Conservation (phyloP, 2,329 filamentous ascomycete genomes). For the Myotisia sp. region DNA sequence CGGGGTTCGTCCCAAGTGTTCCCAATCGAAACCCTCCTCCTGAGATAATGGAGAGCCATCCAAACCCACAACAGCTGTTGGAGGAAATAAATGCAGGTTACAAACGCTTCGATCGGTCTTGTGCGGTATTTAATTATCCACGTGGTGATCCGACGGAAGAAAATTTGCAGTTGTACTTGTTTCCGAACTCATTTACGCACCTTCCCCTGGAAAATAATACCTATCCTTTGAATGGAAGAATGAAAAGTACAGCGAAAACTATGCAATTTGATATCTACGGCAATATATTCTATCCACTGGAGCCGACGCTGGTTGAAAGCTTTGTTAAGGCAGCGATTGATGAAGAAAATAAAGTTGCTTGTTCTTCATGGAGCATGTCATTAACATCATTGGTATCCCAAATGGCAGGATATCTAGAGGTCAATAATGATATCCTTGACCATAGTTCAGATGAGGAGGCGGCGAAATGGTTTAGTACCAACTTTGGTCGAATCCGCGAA, state of each 20-base stretch:
- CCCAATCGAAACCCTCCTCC: constrained; percentile 13
- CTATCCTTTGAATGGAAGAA: background rate
- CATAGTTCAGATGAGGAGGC: constrained; percentile 15
- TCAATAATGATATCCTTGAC: constrained; percentile 18
- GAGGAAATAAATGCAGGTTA: constrained; percentile 16
- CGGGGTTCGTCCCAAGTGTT: constrained; percentile 13
- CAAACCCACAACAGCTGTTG: constrained; percentile 9
- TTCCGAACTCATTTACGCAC: constrained; percentile 13
- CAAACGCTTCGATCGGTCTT: constrained; percentile 14
- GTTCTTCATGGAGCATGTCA: constrained; percentile 14
- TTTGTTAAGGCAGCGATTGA: constrained; percentile 17
- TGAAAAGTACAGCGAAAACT: constrained; percentile 6
- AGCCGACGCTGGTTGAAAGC: constrained; percentile 14
- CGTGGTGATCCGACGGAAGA: constrained; percentile 7
- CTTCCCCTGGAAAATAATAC: constrained; percentile 1
- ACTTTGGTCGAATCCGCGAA: constrained; percentile 18
- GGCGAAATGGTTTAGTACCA: constrained; percentile 18
- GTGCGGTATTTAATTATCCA: constrained; percentile 16
- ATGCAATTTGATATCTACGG: constrained; percentile 10
- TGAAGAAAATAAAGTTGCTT: constrained; percentile 12
- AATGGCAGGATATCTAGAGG: constrained; percentile 18
- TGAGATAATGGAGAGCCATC: constrained; percentile 7
- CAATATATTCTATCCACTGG: constrained; percentile 13
- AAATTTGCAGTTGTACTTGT: constrained; percentile 10
- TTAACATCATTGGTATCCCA: constrained; percentile 16